Percentiles rank a stretch among this genome's conserved stretches.
phyloP scores from a whole-genome alignment of 1,139 yeast species.

The Magnusiomyces suaveolens region DNA sequence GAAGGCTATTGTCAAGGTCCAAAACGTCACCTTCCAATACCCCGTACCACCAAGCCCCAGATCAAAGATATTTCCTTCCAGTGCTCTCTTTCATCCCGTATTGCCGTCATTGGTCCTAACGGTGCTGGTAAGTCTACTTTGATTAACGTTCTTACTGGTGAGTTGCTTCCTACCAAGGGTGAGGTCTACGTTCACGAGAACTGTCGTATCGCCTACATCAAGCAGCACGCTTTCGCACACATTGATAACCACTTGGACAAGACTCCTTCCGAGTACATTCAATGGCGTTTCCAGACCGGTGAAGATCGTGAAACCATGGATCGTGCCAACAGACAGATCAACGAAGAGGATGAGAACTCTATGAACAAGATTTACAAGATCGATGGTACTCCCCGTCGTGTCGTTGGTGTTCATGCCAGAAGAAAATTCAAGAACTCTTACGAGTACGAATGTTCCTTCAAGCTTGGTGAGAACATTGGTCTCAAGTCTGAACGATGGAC shows the following conservation, averaged over 20 bases:
- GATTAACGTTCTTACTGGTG: conserved; percentile 98
- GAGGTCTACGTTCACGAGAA: conserved; percentile 99
- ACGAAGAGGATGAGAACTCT: conserved; percentile 92
- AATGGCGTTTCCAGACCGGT: conserved; percentile 99
- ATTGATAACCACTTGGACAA: conserved; percentile 97
- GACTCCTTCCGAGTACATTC: conserved; percentile 99
- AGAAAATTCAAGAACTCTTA: conserved; percentile 99
- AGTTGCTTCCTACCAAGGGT: conserved; percentile 94
- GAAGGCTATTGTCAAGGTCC: conserved; percentile 97
- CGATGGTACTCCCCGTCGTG: conserved; percentile 97
- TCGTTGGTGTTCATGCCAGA: conserved; percentile 90
- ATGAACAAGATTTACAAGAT: conserved; percentile 99
- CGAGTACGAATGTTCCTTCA: conserved; percentile 97
- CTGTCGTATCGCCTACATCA: conserved; percentile 98
- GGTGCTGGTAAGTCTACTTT: conserved; percentile 99
- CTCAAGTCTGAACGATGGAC: conserved; percentile 99
- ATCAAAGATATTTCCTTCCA: conserved; percentile 85
- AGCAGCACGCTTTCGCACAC: conserved; percentile 99
- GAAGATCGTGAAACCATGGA: conserved; percentile 99
- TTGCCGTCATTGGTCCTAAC: conserved; percentile 99
- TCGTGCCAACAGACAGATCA: conserved; percentile 98
- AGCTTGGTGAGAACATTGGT: conserved; percentile 95
- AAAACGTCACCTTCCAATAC: conserved; percentile 96
- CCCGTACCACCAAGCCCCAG: conserved; percentile 96
- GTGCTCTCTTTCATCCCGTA: conserved; percentile 97